Base-by-base conservation (phyloP, 2,329 filamentous ascomycete genomes). In the Aaosphaeria arxii region DNA sequence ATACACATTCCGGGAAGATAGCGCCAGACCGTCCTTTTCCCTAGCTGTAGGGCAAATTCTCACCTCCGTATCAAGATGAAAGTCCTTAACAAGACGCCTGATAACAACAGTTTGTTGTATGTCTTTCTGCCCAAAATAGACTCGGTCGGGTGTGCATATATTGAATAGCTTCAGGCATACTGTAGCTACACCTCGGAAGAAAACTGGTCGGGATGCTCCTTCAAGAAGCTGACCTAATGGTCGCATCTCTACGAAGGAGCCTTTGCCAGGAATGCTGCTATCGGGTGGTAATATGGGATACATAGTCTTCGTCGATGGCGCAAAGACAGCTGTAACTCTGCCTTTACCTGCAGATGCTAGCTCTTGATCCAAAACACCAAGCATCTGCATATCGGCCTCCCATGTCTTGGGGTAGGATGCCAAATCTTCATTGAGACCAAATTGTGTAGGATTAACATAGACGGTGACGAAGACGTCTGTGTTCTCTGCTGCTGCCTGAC, bases 61-160 rank as follows among this genome's bases (percentile, higher is more conserved):
- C 6, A 97, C 83, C 24, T 88, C 76, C 4, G 84, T 87, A 36
- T 88, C 83, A 38, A 97, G 71, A 67, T 91, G 84, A 56, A 99
- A 91, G 70, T 99, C 94, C 56, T 84, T 80, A 31, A 96, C 88
- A 82, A 99, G 85, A 40, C 88, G 84, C 62, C 83, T 85, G 62
- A 99, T 88, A 7, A 99, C 82, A 13, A 95, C 88, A 0, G 91
- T 95, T 73, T 99, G 94, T 76, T 99, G 94, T 17, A 96, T 84
- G 69, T 99, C 94, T 74, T 99, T 99, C 71, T 97, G 94, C 4
- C 94, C 94, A 75, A 99, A 96, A 73, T 96, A 94, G 5, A 90
- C 89, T 40, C 81, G 81, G 48, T 91, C 86, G 4, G 89, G 87
- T 55, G 83, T 79, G 41, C 89, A 85, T 46, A 91, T 88, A 63